These are phyloP conservation scores for Berberis thunbergii DNA, from an alignment of 164 flowering plant species.

Conservation along the genomic window DNA sequence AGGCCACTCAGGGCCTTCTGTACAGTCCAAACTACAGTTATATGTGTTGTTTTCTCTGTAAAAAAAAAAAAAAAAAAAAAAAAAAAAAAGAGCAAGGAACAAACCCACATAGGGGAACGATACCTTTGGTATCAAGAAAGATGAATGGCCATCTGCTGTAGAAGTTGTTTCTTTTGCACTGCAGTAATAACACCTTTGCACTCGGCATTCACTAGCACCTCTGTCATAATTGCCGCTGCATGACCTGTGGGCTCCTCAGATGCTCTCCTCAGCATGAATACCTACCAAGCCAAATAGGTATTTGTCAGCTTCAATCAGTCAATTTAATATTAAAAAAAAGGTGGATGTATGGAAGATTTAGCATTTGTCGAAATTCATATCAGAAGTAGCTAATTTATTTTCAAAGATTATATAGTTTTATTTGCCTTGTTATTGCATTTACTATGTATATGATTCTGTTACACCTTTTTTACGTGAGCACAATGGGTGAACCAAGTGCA, in stretches of 20 bases:
- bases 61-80: too few relatives aligned
- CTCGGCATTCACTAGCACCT: slow-evolving; percentile 64
- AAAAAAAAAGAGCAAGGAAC: too few relatives aligned
- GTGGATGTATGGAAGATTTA: too few relatives aligned
- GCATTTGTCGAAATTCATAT: too few relatives aligned
- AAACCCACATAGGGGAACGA: not conserved
- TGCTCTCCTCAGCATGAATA: slow-evolving; percentile 63
- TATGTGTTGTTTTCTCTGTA: too few relatives aligned
- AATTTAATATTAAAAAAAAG: not conserved
- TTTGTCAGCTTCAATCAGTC: not conserved
- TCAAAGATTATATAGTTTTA: too few relatives aligned
- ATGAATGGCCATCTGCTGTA: slow-evolving; percentile 67
- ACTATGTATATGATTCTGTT: too few relatives aligned
- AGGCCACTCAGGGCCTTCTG: too few relatives aligned
- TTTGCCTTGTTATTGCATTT: too few relatives aligned
- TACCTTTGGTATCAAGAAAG: slow-evolving; percentile 30
- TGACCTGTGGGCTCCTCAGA: slow-evolving; percentile 68
- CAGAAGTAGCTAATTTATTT: not conserved
- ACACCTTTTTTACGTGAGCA: too few relatives aligned
- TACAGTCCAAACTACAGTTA: too few relatives aligned
- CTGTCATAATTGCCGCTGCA: slow-evolving; percentile 68
- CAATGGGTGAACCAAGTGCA: too few relatives aligned
- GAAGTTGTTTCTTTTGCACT: slow-evolving; percentile 54
- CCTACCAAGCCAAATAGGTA: slow-evolving; percentile 19
- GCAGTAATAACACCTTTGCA: slow-evolving; percentile 59